These are phyloP conservation scores for Zygoascus bituminiphila DNA, from an alignment of 805 yeast species.

Conservation along the genomic window DNA sequence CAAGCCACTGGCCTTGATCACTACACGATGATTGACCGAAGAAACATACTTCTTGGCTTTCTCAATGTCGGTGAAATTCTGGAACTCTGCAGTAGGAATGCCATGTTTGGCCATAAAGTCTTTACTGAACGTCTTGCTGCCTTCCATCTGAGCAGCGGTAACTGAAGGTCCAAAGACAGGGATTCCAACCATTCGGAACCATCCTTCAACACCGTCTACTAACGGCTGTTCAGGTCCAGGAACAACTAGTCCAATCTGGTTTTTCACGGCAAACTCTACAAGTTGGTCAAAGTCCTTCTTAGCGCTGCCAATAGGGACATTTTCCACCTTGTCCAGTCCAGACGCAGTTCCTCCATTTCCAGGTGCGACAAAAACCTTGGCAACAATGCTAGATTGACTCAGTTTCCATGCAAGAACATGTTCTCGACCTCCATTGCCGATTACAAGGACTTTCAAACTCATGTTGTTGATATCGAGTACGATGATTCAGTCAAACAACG, in stretches of 20 bases:
- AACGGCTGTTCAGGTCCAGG: slow-evolving; percentile 99
- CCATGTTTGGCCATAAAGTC: slow-evolving; percentile 85
- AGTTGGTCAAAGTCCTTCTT: slow-evolving; percentile 61
- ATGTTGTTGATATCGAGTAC: slow-evolving; percentile 1
- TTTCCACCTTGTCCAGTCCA: slow-evolving; percentile 47
- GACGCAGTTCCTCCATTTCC: slow-evolving; percentile 90
- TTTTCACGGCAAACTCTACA: slow-evolving; percentile 62
- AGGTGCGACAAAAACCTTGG: slow-evolving; percentile 81
- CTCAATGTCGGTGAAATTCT: slow-evolving; percentile 69
- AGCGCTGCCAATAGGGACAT: slow-evolving; percentile 60
- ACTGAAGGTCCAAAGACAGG: slow-evolving; percentile 96
- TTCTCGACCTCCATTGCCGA: slow-evolving; percentile 99
- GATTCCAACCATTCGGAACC: slow-evolving; percentile 73
- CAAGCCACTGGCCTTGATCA: slow-evolving; percentile 93
- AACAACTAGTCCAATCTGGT: slow-evolving; percentile 63
- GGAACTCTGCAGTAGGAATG: slow-evolving; percentile 91
- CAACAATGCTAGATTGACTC: slow-evolving; percentile 65
- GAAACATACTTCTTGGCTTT: slow-evolving; percentile 66
- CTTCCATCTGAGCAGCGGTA: slow-evolving; percentile 90
- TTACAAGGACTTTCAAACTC: slow-evolving; percentile 54
- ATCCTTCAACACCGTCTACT: slow-evolving; percentile 80
- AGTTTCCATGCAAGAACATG: slow-evolving; percentile 94
- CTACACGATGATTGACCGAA: slow-evolving; percentile 63
- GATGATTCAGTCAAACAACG: no score
- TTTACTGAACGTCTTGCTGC: slow-evolving; percentile 91